Conservation (phyloP, 169 alveolate genomes). For the Plasmodium malariae region DNA sequence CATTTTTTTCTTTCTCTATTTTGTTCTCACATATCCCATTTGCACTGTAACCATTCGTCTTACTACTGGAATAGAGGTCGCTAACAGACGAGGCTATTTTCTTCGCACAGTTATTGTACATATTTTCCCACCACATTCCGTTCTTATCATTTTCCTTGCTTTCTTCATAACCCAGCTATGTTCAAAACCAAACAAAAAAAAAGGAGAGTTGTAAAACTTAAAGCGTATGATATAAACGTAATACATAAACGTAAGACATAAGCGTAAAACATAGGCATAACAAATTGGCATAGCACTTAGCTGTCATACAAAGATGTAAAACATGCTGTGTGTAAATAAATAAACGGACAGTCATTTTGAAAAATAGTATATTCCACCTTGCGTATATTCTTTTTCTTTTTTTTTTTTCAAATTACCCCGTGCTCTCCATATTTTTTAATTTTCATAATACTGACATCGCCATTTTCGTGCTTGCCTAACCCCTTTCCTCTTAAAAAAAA, state of each 20-base stretch:
- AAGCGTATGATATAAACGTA: no score
- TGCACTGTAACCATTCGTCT: neutral
- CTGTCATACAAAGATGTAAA: no score
- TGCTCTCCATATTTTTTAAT: conserved; percentile 74
- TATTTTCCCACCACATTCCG: conserved; percentile 69
- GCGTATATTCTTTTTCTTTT: neutral
- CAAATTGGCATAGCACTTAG: no score
- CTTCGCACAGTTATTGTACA: conserved; percentile 67
- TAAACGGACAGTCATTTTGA: no score
- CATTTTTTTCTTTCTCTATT: conserved; percentile 7
- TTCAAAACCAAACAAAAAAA: no score
- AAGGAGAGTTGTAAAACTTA: no score
- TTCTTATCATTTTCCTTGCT: conserved; percentile 11
- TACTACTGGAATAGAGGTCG: neutral
- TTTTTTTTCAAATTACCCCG: conserved; percentile 42
- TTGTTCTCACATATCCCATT: neutral
- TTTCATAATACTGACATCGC: conserved; percentile 49
- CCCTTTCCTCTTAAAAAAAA: conserved; percentile 64
- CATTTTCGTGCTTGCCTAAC: conserved; percentile 71
- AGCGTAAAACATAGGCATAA: no score
- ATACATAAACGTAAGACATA: no score
- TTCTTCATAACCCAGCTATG: conserved; percentile 68
- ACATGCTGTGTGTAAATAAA: no score
- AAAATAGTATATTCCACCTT: no score
- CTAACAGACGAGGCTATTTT: neutral